Evolutionary conservation across 192 early-diverging fungal genomes (phyloP).

Genomic region (Backusella tarrabulga): DNA sequence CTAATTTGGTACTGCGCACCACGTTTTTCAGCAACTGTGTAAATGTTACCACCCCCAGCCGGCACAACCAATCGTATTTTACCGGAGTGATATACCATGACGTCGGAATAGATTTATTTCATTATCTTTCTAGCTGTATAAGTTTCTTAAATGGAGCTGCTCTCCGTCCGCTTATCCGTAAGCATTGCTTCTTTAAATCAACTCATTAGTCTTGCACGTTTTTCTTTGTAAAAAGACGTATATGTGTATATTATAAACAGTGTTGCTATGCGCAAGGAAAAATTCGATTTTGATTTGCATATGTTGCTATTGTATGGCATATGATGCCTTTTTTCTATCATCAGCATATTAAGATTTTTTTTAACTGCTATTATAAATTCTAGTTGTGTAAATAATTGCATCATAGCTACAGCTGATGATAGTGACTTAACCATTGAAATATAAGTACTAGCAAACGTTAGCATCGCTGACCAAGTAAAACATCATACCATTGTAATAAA

Average conservation of each 20-base stretch:
- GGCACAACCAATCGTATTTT: background rate
- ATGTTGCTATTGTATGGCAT: background rate
- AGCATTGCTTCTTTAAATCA: background rate
- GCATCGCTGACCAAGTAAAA: background rate
- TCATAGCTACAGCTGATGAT: background rate
- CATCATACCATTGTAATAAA: background rate
- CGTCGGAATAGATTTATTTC: slow-evolving; percentile 5
- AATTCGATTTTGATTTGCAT: background rate
- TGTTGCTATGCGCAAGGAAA: background rate
- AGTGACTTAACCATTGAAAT: background rate
- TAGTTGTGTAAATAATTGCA: background rate
- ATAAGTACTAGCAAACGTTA: background rate
- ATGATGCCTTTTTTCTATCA: background rate
- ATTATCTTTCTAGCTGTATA: background rate
- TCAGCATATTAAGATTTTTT: background rate
- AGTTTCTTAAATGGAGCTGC: background rate
- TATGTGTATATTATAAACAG: background rate
- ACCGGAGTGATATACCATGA: background rate
- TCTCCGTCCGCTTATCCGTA: slow-evolving; percentile 1
- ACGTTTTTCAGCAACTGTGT: background rate
- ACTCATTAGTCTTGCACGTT: background rate
- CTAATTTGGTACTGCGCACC: background rate
- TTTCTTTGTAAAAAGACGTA: background rate
- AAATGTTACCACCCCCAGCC: background rate
- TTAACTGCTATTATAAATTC: background rate